Evolutionary conservation across 164 flowering plant genomes (phyloP).

Genomic region (Malania oleifera): DNA sequence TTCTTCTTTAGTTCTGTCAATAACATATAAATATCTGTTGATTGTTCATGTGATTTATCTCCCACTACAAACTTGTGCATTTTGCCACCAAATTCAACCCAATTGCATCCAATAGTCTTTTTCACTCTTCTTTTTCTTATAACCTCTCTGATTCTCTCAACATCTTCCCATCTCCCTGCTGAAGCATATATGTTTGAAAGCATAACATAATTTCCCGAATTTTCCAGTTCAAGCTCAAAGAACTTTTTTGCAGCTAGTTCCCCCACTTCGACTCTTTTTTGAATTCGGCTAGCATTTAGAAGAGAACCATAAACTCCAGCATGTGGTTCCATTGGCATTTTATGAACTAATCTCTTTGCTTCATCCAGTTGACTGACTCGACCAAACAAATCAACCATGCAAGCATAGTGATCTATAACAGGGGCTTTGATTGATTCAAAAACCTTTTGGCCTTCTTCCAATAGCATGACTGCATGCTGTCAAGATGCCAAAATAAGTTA

Average conservation of each 20-base stretch:
- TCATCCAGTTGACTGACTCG: too few species aligned
- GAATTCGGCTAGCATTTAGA: constrained; percentile 53
- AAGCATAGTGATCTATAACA: constrained; percentile 67
- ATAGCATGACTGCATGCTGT: constrained; percentile 13
- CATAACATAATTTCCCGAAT: constrained; percentile 58
- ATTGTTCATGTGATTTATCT: constrained; percentile 44
- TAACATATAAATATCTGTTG: constrained; percentile 34
- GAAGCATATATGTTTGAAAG: constrained; percentile 72
- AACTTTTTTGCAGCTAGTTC: constrained; percentile 58
- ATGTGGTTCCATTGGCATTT: constrained; percentile 59
- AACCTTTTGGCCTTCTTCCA: constrained; percentile 47
- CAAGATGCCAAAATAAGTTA: neutral
- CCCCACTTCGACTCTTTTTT: constrained; percentile 37
- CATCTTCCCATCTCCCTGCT: constrained; percentile 55
- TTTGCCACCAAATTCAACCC: constrained; percentile 50
- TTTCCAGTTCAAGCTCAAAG: constrained; percentile 59
- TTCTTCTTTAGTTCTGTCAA: constrained; percentile 39
- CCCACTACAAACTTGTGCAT: constrained; percentile 60
- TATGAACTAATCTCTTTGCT: too few species aligned
- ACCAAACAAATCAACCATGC: constrained; percentile 64
- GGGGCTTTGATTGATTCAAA: constrained; percentile 50
- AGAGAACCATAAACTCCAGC: constrained; percentile 69
- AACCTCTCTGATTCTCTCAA: constrained; percentile 29
- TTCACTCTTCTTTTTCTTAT: constrained; percentile 43
- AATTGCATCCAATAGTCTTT: constrained; percentile 58